Evolutionary conservation across 805 yeast genomes (phyloP).

Genomic region (Ogataea paraovalis): DNA sequence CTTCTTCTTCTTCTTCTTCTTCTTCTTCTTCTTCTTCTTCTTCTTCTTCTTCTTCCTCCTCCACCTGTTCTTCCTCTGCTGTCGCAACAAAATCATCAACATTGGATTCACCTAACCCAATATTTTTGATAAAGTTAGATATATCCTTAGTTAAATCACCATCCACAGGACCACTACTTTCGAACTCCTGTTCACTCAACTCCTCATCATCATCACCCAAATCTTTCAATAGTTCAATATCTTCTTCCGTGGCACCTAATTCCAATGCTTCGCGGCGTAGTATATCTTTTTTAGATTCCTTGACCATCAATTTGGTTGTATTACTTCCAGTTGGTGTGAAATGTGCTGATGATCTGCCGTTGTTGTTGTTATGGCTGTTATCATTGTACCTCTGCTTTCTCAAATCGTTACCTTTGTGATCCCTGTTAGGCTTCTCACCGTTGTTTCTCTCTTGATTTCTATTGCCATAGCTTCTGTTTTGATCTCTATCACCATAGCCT

Average conservation of each 20-base stretch:
- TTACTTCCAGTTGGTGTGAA: not conserved
- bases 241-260: constrained; percentile 85
- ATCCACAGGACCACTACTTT: constrained; percentile 41
- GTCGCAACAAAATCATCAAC: constrained; percentile 35
- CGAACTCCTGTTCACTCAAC: constrained; percentile 50
- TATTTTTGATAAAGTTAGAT: constrained; percentile 55
- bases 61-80: constrained; percentile 32
- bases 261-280: constrained; percentile 72
- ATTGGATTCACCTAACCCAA: constrained; percentile 53
- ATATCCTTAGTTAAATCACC: constrained; percentile 49
- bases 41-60: constrained; percentile 20
- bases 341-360: constrained; percentile 13
- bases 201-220: constrained; percentile 44
- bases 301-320: no score
- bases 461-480: constrained; percentile 9
- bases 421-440: constrained; percentile 11
- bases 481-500: constrained; percentile 19
- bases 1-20: constrained; percentile 29
- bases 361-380: constrained; percentile 13
- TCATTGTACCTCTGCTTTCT: not conserved
- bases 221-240: constrained; percentile 58
- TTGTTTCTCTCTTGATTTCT: constrained; percentile 4
- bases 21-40: constrained; percentile 33
- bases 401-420: constrained; percentile 12
- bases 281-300: constrained; percentile 24